Base-by-base conservation (phyloP, 2,329 filamentous ascomycete genomes). In the Botrytis byssoidea region DNA sequence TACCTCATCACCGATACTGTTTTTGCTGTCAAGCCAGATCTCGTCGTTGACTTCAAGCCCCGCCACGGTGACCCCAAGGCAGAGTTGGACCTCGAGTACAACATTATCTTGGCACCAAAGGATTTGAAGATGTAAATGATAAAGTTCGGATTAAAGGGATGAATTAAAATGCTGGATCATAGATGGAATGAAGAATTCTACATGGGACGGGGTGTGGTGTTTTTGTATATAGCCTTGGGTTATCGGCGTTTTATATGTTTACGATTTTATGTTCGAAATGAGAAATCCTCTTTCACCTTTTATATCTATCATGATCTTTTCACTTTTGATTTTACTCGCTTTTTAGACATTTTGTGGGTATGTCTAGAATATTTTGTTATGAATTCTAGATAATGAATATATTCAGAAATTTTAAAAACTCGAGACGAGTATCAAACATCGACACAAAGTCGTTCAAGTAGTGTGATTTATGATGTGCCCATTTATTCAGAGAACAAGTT, bases 1-100 rank as follows among this genome's bases (percentile, higher is more conserved):
- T 90, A 92, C 77, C 84, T 93, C 35, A 77, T 77, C 9, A 83
- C 84, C 61, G 87, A 89, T 76, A 83, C 84, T 8, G 87, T 88
- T 14, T 89, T 87, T 74, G 87, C 87, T 0, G 86, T 88, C 72
- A 88, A 88, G 82, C 82, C 85, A 37, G 86, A 85, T 40, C 78
- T 88, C 55, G 79, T 83, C 5, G 84, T 86, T 0, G 78, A 80
- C 48, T 87, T 87, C 75, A 78, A 80, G 73, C 81, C 81, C 12
- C 79, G 81, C 9, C 75, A 81, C 70, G 82, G 78, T 3, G 77
- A 80, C 22, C 80, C 79, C 0, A 76, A 81, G 48, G 83, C 82
- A 37, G 73, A 73, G 63, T 78, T 82, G 70, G 77, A 81, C 71
- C 75, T 83, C 5, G 78, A 81, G 71, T 83, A 83, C 75, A 78